Evolutionary conservation across 768 basidiomycete genomes (phyloP), one percentile per base, ranked within the genome.

Genomic region (Leccinum longicurvipes): DNA sequence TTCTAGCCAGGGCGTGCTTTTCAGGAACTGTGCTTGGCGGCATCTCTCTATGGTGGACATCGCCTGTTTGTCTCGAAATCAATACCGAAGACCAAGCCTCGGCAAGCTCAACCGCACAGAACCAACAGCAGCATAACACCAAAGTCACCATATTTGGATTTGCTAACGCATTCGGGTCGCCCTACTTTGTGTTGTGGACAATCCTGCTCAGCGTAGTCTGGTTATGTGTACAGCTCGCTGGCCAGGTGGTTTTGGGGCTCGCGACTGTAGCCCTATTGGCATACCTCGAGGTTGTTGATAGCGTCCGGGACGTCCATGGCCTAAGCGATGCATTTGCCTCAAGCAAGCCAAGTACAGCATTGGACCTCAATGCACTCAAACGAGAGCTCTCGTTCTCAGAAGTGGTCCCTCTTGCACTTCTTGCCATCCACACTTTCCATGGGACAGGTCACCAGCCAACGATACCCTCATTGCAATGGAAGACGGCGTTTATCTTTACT

Each of bases 381-480:
- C 73, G 73, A 11, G 67, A 74, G 4, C 60, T 85, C 11, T 70
- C 71, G 8, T 91, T 95, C 69, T 73, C 80, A 7, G 91, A 95
- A 56, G 72, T 89, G 23, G 77, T 83, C 0, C 86, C 87, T 0
- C 69, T 98, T 14, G 87, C 87, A 1, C 79, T 98, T 8, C 76
- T 97, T 11, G 88, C 86, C 0, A 72, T 89, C 36, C 81, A 91
- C 48, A 71, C 81, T 8, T 98, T 95, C 78, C 91, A 89, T 67
- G 77, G 82, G 0, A 98, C 95, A 0, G 96, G 97, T 2, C 97
- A 99, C 65, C 94, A 98, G 72, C 81, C 93, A 1, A 87, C 87
- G 3, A 78, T 98, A 36, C 81, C 92, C 1, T 89, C 91, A 3
- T 82, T 99, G 42, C 96, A 98, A 62, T 99, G 96, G 97, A 97